Percentiles rank a stretch among this genome's conserved stretches.
These are phyloP conservation scores for Moniliella sp. DNA, from an alignment of 1,284 basidiomycete species.

Conservation along the genomic window DNA sequence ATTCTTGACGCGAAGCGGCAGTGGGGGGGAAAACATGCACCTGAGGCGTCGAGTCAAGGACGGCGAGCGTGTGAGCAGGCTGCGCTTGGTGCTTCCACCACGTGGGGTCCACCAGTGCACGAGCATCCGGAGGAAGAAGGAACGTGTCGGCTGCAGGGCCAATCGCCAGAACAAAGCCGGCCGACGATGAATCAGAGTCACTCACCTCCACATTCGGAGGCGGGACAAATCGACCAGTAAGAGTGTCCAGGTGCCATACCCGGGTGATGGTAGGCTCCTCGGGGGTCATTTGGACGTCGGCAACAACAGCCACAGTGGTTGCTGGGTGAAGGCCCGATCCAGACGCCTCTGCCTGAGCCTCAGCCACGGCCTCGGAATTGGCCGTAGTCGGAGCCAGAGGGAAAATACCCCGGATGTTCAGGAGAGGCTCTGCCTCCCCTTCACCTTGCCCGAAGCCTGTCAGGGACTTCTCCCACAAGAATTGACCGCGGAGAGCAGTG, in stretches of 20 bases:
- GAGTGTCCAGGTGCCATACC: slow-evolving; percentile 25
- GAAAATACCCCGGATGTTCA: slow-evolving; percentile 17
- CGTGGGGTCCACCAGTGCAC: not conserved
- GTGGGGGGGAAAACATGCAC: not conserved
- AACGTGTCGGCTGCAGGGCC: slow-evolving; percentile 14
- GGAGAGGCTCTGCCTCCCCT: slow-evolving; percentile 12
- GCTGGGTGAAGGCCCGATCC: slow-evolving; percentile 2
- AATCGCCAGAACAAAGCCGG: slow-evolving; percentile 2
- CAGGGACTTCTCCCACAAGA: slow-evolving; percentile 28
- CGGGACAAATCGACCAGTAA: slow-evolving; percentile 19
- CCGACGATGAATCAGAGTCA: no score
- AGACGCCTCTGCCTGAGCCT: not conserved
- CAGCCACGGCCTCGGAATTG: not conserved
- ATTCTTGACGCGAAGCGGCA: not conserved
- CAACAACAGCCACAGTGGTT: slow-evolving; percentile 19
- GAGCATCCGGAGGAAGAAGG: slow-evolving; percentile 11
- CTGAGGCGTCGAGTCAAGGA: not conserved
- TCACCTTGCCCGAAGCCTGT: slow-evolving; percentile 25
- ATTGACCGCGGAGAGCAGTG: slow-evolving; percentile 45
- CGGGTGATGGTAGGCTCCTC: slow-evolving; percentile 9
- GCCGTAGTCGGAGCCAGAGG: slow-evolving; percentile 7
- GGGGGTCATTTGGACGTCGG: slow-evolving; percentile 12
- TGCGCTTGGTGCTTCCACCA: not conserved
- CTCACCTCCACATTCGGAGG: no score
- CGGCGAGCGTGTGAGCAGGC: not conserved